A percentile compares a stretch with the other conserved stretches of the same genome.
Conservation (phyloP, 2,329 filamentous ascomycete genomes). For the Paecilomyces variotii region DNA sequence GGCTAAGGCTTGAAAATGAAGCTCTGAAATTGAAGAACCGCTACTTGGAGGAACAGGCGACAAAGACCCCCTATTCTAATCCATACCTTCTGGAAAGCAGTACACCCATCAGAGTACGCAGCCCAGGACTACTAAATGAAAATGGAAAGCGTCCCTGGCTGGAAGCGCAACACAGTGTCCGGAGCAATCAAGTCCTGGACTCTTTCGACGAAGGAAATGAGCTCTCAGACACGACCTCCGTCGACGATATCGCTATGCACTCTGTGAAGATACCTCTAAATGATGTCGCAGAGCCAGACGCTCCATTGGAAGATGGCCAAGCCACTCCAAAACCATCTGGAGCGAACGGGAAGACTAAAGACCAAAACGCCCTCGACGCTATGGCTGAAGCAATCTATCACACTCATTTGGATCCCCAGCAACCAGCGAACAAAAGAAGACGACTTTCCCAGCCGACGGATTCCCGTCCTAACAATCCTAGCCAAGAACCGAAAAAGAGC, state of each 20-base stretch:
- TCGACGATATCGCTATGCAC: constrained; percentile 13
- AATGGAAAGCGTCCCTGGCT: constrained; percentile 25
- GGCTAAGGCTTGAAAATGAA: constrained; percentile 29
- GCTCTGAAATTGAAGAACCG: constrained; percentile 28
- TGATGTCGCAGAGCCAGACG: constrained; percentile 6
- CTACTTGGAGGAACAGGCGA: constrained; percentile 22
- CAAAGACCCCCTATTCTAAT: constrained; percentile 6
- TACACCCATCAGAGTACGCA: constrained; percentile 21
- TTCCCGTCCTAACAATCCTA: constrained; percentile 1
- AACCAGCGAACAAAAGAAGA: constrained; percentile 23
- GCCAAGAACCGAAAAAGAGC: constrained; percentile 9
- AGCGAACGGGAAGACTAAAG: background rate
- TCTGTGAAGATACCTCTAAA: constrained; percentile 19
- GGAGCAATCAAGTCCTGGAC: constrained; percentile 20
- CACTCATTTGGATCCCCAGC: constrained; percentile 3
- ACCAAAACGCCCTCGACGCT: background rate
- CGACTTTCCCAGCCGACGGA: constrained; percentile 15
- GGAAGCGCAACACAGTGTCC: constrained; percentile 18
- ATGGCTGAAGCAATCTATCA: background rate
- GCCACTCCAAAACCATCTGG: constrained; percentile 5
- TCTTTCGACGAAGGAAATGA: constrained; percentile 23
- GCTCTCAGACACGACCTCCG: constrained; percentile 18
- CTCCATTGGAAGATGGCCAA: background rate
- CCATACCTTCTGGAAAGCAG: constrained; percentile 3
- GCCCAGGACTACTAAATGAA: constrained; percentile 26